Evolutionary conservation across 805 yeast genomes (phyloP), one percentile per base, ranked within the genome.

Genomic region (Saccharomyces eubayanus): DNA sequence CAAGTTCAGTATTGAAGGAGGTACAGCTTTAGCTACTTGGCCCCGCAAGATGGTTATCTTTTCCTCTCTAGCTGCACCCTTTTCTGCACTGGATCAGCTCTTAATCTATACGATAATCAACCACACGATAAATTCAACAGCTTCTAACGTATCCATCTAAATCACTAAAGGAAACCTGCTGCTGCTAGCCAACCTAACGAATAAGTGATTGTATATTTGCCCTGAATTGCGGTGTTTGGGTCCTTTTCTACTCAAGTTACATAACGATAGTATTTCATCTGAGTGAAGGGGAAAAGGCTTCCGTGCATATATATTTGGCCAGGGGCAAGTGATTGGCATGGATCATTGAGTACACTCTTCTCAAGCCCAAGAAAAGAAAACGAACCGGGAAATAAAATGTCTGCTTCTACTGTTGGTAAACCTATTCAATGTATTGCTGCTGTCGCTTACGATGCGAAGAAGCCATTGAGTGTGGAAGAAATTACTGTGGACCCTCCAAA

Each of bases 371-470:
- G 6, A 36, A 16, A 16, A 16, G 4, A 36, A 8, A 16, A 16
- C 16, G 11, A 1, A 36, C 16, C 12, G 6, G 10, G n/a, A 36
- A 16, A 16, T 16, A 36, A 1, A 36, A 36, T 36, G 43, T 16
- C 24, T 6, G 43, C 43, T 16, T 21, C 66, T 41, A 67, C 72
- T 49, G 62, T 55, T 45, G 73, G 73, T 24, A 63, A 75, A 60
- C 76, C 82, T 58, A 90, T 91, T 67, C 82, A 83, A 48, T 94
- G 98, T 77, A 79, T 83, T 68, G 99, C 99, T 55, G 99, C 99
- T 50, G 89, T 94, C 65, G 97, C 98, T 61, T 92, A 98, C 92
- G 96, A 86, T 70, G 94, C 98, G 29, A 89, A 85, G 48, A 82
- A 87, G 69, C 89, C 89, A 55, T 79, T 94, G 63, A 65, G 83